phyloP scores from a whole-genome alignment of 352 stramenopile genomes.

The Phytophthora vignae region DNA sequence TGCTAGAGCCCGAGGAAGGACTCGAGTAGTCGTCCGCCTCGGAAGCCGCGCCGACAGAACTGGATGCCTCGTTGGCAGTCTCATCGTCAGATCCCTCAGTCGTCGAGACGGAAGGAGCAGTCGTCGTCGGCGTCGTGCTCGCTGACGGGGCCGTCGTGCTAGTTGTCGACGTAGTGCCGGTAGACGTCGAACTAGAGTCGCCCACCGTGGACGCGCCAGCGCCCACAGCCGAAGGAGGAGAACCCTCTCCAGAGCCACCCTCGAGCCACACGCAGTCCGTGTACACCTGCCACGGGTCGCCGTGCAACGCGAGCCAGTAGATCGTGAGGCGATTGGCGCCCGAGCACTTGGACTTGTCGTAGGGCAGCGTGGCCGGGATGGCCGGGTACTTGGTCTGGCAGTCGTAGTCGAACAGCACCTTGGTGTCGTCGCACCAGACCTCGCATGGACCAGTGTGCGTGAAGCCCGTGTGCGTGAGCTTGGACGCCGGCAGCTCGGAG shows the following conservation, averaged over 20 bases:
- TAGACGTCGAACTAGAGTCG: conserved; percentile 2
- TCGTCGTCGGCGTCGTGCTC: conserved; percentile 8
- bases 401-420: conserved; percentile 55
- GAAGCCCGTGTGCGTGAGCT: conserved; percentile 61
- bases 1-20: neutral
- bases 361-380: conserved; percentile 45
- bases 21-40: neutral
- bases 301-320: conserved; percentile 70
- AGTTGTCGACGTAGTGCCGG: conserved; percentile 2
- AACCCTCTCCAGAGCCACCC: conserved; percentile 31
- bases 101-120: conserved; percentile 5
- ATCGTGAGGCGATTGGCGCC: conserved; percentile 52
- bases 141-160: conserved; percentile 5
- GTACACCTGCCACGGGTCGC: conserved; percentile 70
- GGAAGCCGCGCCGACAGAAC: neutral
- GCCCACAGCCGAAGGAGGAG: conserved; percentile 27
- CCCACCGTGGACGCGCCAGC: conserved; percentile 16
- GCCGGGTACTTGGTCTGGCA: conserved; percentile 52
- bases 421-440: conserved; percentile 65
- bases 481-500: conserved; percentile 42
- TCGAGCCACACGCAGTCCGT: conserved; percentile 49
- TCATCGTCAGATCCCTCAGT: conserved; percentile 2
- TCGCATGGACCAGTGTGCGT: conserved; percentile 69
- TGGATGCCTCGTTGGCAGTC: conserved; percentile 13
- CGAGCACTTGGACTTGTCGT: conserved; percentile 52